Evolutionary conservation across 805 yeast genomes (phyloP).

Genomic region (Metschnikowia kofuensis): DNA sequence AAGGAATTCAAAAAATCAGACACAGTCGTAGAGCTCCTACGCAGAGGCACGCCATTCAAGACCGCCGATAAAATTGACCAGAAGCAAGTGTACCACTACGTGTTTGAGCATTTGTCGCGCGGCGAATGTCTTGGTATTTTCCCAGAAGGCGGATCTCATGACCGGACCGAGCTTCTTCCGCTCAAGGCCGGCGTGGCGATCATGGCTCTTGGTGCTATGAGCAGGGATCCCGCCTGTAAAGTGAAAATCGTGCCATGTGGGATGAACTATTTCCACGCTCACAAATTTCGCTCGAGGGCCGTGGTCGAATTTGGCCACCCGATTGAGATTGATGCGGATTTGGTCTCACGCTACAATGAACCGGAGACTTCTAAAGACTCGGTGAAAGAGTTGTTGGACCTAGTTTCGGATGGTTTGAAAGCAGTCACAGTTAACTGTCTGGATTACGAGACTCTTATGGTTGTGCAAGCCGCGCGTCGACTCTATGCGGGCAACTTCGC

Average conservation of each 20-base stretch:
- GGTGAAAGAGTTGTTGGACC: constrained; percentile 66
- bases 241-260: constrained; percentile 95
- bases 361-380: constrained; percentile 72
- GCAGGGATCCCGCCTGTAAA: constrained; percentile 66
- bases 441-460: constrained; percentile 85
- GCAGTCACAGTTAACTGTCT: constrained; percentile 87
- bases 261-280: constrained; percentile 94
- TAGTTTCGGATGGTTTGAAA: constrained; percentile 67
- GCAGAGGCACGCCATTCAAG: constrained; percentile 57
- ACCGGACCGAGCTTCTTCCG: constrained; percentile 86
- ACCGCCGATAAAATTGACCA: constrained; percentile 85
- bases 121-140: constrained; percentile 88
- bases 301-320: constrained; percentile 94
- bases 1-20: constrained; percentile 63
- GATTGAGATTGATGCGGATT: constrained; percentile 52
- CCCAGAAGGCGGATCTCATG: constrained; percentile 99
- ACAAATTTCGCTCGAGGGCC: constrained; percentile 92
- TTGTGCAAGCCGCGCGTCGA: constrained; percentile 88
- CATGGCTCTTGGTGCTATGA: constrained; percentile 96
- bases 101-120: constrained; percentile 76
- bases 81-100: constrained; percentile 74
- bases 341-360: constrained; percentile 62
- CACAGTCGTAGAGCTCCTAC: constrained; percentile 43
- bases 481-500: constrained; percentile 76
- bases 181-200: constrained; percentile 96